Evolutionary conservation across 2,329 filamentous ascomycete genomes (phyloP), one percentile per base, ranked within the genome.

Genomic region (Venturia nashicola): DNA sequence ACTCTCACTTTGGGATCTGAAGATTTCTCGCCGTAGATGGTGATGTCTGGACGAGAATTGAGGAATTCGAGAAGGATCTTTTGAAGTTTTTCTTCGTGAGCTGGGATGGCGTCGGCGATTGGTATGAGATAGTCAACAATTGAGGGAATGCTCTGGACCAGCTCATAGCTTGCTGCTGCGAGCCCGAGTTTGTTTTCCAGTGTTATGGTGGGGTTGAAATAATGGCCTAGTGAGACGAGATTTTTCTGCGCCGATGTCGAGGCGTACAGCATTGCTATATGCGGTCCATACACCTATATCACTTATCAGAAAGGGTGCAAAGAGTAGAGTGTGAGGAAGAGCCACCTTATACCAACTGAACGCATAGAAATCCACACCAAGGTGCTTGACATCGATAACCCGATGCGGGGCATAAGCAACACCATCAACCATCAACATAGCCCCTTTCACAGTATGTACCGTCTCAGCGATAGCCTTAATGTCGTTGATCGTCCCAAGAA

Each of bases 391-490:
- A 71, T 93, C 86, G 12, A 93, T 75, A 8, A 77, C 77, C 5
- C 88, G 79, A 72, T 93, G 89, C 0, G 89, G 89, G 0, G 89
- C 88, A 69, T 85, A 90, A 3, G 88, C 86, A 0, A 92, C 89
- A 2, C 85, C 89, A 73, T 93, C 90, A 6, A 92, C 87, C 1
- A 92, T 76, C 1, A 91, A 72, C 1, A 87, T 83, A 0, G 79
- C 76, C 0, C 81, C 82, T 48, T 67, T 71, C 32, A 78, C 71
- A 27, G 68, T 67, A 66, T 82, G 82, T 1, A 86, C 84, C 0
- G 75, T 73, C 0, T 79, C 72, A 2, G 82, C 78, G 65, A 89
- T 83, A 4, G 77, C 74, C 42, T 77, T 77, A 64, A 89, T 77
- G 67, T 87, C 82, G 67, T 86, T 84, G 67, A 91, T 87, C 0